Base-by-base conservation (phyloP, 345 rosid species). In the Noccaea caerulescens region DNA sequence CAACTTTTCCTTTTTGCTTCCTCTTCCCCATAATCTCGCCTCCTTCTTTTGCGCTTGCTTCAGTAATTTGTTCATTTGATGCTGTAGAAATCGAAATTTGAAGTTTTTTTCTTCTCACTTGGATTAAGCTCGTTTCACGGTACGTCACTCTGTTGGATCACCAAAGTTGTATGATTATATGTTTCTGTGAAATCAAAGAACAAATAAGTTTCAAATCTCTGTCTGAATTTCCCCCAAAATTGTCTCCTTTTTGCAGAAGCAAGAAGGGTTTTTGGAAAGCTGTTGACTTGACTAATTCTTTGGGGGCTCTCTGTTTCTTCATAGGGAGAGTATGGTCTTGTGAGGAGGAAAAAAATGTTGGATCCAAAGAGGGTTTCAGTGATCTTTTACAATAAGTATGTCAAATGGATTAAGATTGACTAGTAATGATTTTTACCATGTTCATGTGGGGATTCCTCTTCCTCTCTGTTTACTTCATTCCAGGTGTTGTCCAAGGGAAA, bases 391-490 rank as follows among this genome's bases (percentile, higher is more conserved):
- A 13, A 23, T 10, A 37, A 57, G 47, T 16, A 62, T 71, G 62
- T 6, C 56, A 10, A 37, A 0, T 61, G 56, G 60, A 4, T 53
- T 69, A 45, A 46, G 75, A 23, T 62, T 63, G 6, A 14, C 13
- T 23, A 52, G 69, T 62, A 2, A 69, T 76, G 79, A 59, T 61
- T 53, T 68, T 61, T 59, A 72, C 70, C 60, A 72, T 77, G 81
- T 77, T 72, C 65, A 77, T 77, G 81, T 77, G 77, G 77, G 77
- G 77, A n/a, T 77, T 77, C 44, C 71, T 77, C 36, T 72, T 71
- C 81, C 74, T 77, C 65, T 77, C 81, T 60, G 77, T 77, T 32
- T 77, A 47, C 52, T 77, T 77, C 70, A 77, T 77, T 44, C 81
- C 81, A 11, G 75, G 79, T 66, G 42, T 43, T 61, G 30, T 37